These are phyloP conservation scores for Brachypodium distachyon DNA, from an alignment of 202 grass and related monocot species.

Conservation along the genomic window DNA sequence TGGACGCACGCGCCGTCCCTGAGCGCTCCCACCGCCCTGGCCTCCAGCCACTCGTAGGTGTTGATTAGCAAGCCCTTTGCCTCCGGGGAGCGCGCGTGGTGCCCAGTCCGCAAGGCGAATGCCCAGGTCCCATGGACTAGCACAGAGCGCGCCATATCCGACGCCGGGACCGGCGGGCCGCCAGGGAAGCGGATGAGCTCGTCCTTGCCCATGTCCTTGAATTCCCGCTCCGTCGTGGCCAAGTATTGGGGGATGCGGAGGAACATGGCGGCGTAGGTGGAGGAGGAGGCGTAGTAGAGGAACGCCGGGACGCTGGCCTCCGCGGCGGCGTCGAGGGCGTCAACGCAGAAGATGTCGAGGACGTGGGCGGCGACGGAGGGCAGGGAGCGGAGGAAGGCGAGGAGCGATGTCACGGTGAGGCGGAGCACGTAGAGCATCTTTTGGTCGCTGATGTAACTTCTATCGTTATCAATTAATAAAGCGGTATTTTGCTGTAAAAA, in stretches of 20 bases:
- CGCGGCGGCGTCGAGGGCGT: constrained; percentile 33
- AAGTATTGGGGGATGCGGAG: constrained; percentile 35
- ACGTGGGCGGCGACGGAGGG: constrained; percentile 26
- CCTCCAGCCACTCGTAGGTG: constrained; percentile 47
- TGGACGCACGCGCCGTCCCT: constrained; percentile 18
- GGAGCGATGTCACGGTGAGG: constrained; percentile 7
- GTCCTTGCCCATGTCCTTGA: constrained; percentile 33
- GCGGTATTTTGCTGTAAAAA: too few species aligned
- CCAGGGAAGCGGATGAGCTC: constrained; percentile 22
- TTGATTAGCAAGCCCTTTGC: constrained; percentile 38
- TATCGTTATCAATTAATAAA: too few species aligned
- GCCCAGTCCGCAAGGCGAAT: not conserved
- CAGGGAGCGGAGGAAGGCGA: constrained; percentile 23
- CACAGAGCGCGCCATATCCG: constrained; percentile 18
- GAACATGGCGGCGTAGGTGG: constrained; percentile 32
- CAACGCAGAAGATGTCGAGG: constrained; percentile 42
- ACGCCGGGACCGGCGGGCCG: constrained; percentile 25
- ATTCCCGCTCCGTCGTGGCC: not conserved
- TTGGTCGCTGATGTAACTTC: too few species aligned
- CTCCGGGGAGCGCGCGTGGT: constrained; percentile 8
- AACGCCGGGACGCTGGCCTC: constrained; percentile 30
- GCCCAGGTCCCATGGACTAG: constrained; percentile 9
- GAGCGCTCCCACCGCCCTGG: constrained; percentile 10
- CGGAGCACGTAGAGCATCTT: constrained; percentile 28
- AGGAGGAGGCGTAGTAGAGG: constrained; percentile 33